Conservation (phyloP, 1,284 basidiomycete genomes). For the Farysia itapuensis region DNA sequence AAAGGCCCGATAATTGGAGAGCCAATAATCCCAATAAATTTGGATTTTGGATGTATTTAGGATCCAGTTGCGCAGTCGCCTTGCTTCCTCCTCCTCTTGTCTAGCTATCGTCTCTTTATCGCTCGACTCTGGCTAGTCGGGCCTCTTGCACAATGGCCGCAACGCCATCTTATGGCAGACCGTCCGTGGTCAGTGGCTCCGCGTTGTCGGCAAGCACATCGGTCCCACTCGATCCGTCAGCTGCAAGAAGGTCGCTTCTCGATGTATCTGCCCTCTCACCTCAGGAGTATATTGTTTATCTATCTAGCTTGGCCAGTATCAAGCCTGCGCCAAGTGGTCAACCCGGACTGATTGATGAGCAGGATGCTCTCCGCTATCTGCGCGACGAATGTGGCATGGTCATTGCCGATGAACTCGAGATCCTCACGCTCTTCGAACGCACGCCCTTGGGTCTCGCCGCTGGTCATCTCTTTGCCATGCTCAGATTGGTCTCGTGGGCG, state of each 20-base stretch:
- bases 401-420: conserved; percentile 55
- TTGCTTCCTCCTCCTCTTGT: no score
- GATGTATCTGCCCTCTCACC: conserved; percentile 56
- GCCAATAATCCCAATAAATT: no score
- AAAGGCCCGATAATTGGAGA: no score
- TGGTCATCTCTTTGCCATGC: conserved; percentile 57
- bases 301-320: conserved; percentile 45
- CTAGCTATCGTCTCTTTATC: no score
- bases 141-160: background rate
- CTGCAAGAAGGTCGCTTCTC: conserved; percentile 37
- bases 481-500: conserved; percentile 55
- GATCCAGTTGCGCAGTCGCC: no score
- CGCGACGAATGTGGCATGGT: conserved; percentile 50
- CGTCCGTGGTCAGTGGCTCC: background rate
- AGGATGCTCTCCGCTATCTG: conserved; percentile 53
- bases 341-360: conserved; percentile 52
- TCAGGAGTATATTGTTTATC: conserved; percentile 49
- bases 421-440: conserved; percentile 57
- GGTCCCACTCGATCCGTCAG: no score
- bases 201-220: no score
- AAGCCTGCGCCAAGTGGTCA: conserved; percentile 50
- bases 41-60: no score
- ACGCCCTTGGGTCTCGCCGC: conserved; percentile 49
- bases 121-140: no score
- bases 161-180: background rate